phyloP scores from a whole-genome alignment of 805 yeast genomes.

The Yamadazyma laniorum region DNA sequence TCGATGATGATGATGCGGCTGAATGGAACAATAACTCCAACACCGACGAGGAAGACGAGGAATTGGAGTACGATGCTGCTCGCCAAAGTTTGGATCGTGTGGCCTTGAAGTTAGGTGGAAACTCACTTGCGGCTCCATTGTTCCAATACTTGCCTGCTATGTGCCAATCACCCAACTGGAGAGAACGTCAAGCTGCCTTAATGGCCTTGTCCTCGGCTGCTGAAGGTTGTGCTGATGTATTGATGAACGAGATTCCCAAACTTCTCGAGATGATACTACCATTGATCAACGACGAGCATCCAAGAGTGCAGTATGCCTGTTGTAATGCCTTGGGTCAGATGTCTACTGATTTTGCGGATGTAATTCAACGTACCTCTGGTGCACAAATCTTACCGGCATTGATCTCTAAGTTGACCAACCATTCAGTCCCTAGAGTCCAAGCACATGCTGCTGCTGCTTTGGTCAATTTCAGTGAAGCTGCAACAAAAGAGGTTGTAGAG shows the following conservation, averaged over 20 bases:
- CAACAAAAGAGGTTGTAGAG: conserved; percentile 80
- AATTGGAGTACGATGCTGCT: conserved; percentile 85
- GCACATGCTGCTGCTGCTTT: conserved; percentile 98
- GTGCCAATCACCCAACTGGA: conserved; percentile 78
- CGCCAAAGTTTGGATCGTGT: conserved; percentile 94
- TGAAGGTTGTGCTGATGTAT: conserved; percentile 91
- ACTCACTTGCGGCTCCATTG: conserved; percentile 76
- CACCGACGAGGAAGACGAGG: conserved; percentile 74
- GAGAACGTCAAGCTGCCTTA: conserved; percentile 92
- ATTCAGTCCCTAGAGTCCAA: conserved; percentile 87
- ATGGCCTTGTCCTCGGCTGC: conserved; percentile 98
- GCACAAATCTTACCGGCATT: conserved; percentile 81
- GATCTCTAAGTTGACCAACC: conserved; percentile 70
- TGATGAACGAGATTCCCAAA: conserved; percentile 76
- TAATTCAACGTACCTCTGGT: conserved; percentile 79
- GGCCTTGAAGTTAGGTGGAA: conserved; percentile 79
- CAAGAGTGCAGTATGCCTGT: conserved; percentile 95
- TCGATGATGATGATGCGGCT: conserved; percentile 83
- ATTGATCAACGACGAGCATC: conserved; percentile 77
- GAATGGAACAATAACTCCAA: conserved; percentile 84
- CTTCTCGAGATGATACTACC: conserved; percentile 85
- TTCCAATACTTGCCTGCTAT: conserved; percentile 84
- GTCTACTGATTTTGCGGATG: conserved; percentile 92
- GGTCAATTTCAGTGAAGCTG: conserved; percentile 92
- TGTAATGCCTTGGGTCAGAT: conserved; percentile 97